Base-by-base conservation (phyloP, 1,139 yeast genomes). In the Scheffersomyces segobiensis region DNA sequence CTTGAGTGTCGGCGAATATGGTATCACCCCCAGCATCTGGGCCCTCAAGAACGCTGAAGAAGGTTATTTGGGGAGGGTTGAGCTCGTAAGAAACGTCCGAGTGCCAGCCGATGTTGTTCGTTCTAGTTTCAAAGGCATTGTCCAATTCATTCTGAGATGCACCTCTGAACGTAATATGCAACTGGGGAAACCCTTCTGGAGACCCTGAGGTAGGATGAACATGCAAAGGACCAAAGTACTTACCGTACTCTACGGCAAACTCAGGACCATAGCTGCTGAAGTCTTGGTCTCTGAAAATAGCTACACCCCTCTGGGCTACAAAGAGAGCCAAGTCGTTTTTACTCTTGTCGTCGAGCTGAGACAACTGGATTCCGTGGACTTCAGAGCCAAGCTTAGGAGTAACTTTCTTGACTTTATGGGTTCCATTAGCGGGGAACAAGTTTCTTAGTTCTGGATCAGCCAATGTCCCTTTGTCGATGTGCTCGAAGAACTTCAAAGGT, bases 1-100 rank as follows among this genome's bases (percentile, higher is more conserved):
- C 76, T 5, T 71, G 76, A 17, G 75, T 65, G 55, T 75, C 76
- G 49, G 79, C 79, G 61, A 72, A 72, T 46, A 72, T 62, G 19
- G 76, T 72, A 57, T 74, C 78, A 24, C 81, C 81, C 19, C 79
- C 79, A 32, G 75, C 63, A 18, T 66, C 69, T 4, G 81, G 80
- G 14, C 77, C 73, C 57, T 73, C 74, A 55, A 76, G 68, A 7
- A 74, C 72, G 2, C 76, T 67, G 56, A 76, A 73, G 52, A 76
- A 71, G 0, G 79, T 75, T 32, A 69, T 65, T 46, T 73, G 74
- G 10, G 78, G 76, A 12, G 78, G 78, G 61, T 75, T 74, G 51
- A 70, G 66, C 56, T 76, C 78, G 60, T 74, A 75, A 3, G 77
- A 70, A 26, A 74, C 72, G 60, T 77, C 80, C 3, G 78, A 71